phyloP scores from a whole-genome alignment of 1,139 yeast species.

The Trichomonascaceae sp. region DNA sequence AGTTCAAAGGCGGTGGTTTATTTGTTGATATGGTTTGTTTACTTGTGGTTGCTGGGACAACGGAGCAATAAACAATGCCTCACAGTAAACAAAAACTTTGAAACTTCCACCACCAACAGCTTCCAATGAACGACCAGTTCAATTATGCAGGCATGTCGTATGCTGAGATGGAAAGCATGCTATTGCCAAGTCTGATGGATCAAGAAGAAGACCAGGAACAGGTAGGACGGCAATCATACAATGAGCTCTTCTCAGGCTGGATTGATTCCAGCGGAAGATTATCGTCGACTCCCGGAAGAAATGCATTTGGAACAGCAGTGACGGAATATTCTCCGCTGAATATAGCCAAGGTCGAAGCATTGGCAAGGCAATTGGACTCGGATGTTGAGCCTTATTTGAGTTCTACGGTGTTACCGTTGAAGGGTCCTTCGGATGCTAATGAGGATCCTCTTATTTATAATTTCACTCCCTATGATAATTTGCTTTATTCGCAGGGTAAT shows the following conservation, averaged over 20 bases:
- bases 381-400: constrained; percentile 7
- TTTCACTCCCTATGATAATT: constrained; percentile 7
- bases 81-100: constrained; percentile 5
- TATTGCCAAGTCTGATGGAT: neutral
- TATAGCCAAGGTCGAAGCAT: constrained; percentile 3
- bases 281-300: neutral
- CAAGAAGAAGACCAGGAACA: neutral
- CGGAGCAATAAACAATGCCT: neutral
- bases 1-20: neutral
- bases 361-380: constrained; percentile 8
- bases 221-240: neutral
- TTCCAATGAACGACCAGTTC: constrained; percentile 4
- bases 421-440: neutral
- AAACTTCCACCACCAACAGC: neutral
- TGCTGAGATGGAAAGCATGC: constrained; percentile 6
- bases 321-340: constrained; percentile 6
- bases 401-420: constrained; percentile 1
- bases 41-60: constrained; percentile 4
- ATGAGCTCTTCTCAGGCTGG: constrained; percentile 4
- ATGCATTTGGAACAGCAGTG: neutral
- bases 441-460: constrained; percentile 5
- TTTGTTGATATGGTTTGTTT: constrained; percentile 1
- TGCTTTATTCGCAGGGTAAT: constrained; percentile 2
- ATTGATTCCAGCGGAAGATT: neutral
- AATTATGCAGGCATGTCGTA: constrained; percentile 6